phyloP scores from a whole-genome alignment of 2,329 filamentous ascomycete species.

The Xylariomycetidae sp. region DNA sequence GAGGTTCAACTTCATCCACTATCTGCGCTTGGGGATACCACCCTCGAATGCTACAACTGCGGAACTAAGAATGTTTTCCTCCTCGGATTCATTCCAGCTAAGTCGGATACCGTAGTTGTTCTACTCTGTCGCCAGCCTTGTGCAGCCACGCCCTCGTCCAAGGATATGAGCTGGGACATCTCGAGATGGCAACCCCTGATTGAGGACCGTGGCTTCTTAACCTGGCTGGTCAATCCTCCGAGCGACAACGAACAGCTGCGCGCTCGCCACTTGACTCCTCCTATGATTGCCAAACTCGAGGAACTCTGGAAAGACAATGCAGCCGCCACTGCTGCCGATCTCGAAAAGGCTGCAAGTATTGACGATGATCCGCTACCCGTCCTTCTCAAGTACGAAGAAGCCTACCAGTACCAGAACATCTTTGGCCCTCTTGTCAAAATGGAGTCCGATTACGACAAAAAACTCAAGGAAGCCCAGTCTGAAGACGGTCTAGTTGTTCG shows the following conservation, averaged over 20 bases:
- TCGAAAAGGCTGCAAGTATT: slow-evolving; percentile 86
- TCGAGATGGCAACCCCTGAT: slow-evolving; percentile 97
- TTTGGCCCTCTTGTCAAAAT: slow-evolving; percentile 98
- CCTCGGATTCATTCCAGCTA: slow-evolving; percentile 95
- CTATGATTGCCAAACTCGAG: slow-evolving; percentile 93
- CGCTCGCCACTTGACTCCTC: slow-evolving; percentile 85
- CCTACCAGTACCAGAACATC: slow-evolving; percentile 97
- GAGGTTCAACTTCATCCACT: slow-evolving; percentile 95
- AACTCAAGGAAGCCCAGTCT: slow-evolving; percentile 95
- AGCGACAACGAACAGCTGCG: slow-evolving; percentile 94
- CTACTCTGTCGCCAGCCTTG: slow-evolving; percentile 95
- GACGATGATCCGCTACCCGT: slow-evolving; percentile 96
- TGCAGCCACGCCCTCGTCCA: slow-evolving; percentile 88
- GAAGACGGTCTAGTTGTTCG: slow-evolving; percentile 92
- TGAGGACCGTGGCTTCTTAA: slow-evolving; percentile 89
- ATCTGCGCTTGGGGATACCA: slow-evolving; percentile 90
- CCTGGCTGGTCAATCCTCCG: slow-evolving; percentile 86
- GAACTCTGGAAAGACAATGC: slow-evolving; percentile 98
- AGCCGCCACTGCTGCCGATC: slow-evolving; percentile 78
- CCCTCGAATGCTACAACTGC: slow-evolving; percentile 98
- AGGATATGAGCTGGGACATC: slow-evolving; percentile 99
- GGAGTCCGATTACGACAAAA: slow-evolving; percentile 98
- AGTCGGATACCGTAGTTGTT: slow-evolving; percentile 97
- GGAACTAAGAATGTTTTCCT: slow-evolving; percentile 99
- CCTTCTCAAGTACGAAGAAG: slow-evolving; percentile 89